Evolutionary conservation across 2,329 filamentous ascomycete genomes (phyloP).

Genomic region (Raffaelea albimanens): DNA sequence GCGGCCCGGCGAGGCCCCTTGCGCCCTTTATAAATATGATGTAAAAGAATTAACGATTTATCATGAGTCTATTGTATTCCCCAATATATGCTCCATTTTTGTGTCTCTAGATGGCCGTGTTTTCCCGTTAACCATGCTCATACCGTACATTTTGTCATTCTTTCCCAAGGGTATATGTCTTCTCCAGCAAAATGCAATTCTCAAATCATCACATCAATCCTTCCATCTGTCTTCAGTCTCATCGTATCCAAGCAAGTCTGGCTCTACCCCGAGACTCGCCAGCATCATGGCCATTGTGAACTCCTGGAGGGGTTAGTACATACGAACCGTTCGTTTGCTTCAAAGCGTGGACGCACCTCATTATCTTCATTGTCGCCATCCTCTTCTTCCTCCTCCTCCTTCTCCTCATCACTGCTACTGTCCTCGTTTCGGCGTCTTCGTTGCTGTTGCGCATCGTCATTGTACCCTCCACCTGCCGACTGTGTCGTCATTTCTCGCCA

Average conservation of each 20-base stretch:
- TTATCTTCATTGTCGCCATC: slow-evolving; percentile 5
- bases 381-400: slow-evolving; percentile 2
- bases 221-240: slow-evolving; percentile 20
- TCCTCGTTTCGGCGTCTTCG: slow-evolving; percentile 6
- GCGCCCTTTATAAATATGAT: too few relatives aligned
- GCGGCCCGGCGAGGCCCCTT: neutral
- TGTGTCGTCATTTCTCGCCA: slow-evolving; percentile 19
- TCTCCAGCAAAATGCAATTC: too few relatives aligned
- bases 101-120: too few relatives aligned
- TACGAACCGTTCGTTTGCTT: too few relatives aligned
- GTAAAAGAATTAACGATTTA: too few relatives aligned
- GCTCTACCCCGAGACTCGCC: slow-evolving; percentile 25
- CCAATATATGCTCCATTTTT: too few relatives aligned
- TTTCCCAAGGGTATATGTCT: too few relatives aligned
- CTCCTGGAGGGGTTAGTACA: slow-evolving; percentile 11
- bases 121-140: too few relatives aligned
- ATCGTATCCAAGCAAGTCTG: slow-evolving; percentile 24
- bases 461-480: slow-evolving; percentile 12
- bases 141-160: too few relatives aligned
- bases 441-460: slow-evolving; percentile 1
- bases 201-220: slow-evolving; percentile 9
- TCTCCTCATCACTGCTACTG: slow-evolving; percentile 2
- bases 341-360: neutral
- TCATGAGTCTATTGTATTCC: too few relatives aligned
- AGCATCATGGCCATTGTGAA: slow-evolving; percentile 30